These are phyloP conservation scores for Termitomyces sp. DNA, from an alignment of 768 basidiomycete species.

Conservation along the genomic window DNA sequence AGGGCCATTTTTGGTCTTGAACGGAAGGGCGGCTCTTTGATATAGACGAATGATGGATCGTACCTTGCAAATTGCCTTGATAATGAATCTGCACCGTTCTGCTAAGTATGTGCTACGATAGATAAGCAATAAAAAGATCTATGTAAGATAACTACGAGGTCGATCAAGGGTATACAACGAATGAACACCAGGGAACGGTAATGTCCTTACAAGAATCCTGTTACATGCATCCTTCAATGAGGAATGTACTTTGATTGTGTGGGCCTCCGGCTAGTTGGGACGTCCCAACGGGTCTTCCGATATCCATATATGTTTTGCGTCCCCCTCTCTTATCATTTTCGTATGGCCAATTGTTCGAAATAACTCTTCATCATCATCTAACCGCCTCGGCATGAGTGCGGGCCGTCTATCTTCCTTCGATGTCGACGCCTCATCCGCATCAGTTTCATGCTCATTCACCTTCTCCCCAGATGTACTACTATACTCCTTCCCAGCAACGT, in stretches of 20 bases:
- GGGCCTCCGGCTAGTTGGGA: not conserved
- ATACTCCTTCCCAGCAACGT: slow-evolving; percentile 12
- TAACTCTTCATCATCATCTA: slow-evolving; percentile 20
- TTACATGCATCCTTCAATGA: slow-evolving; percentile 1
- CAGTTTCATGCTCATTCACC: slow-evolving; percentile 2
- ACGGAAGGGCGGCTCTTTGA: not conserved
- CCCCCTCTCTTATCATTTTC: slow-evolving; percentile 22
- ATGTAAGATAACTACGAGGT: slow-evolving; percentile 3
- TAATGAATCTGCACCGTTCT: not conserved
- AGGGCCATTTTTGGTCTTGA: not conserved
- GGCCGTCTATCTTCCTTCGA: slow-evolving; percentile 1
- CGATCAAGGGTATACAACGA: slow-evolving; percentile 5
- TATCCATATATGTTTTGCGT: slow-evolving; percentile 14
- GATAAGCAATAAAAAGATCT: slow-evolving; percentile 5
- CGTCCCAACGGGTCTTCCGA: slow-evolving; percentile 6
- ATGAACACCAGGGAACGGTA: slow-evolving; percentile 2
- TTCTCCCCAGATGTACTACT: not conserved
- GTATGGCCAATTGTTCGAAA: slow-evolving; percentile 21
- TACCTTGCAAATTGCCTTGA: not conserved
- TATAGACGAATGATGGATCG: not conserved
- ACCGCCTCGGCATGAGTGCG: slow-evolving; percentile 1
- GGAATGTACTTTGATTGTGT: not conserved
- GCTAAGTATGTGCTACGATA: too few relatives aligned
- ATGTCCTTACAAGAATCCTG: not conserved
- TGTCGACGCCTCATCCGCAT: not conserved